A percentile compares a stretch with the other conserved stretches of the same genome.
Evolutionary conservation across 2,329 filamentous ascomycete species (phyloP).

Genomic region (Laburnicola sp.): DNA sequence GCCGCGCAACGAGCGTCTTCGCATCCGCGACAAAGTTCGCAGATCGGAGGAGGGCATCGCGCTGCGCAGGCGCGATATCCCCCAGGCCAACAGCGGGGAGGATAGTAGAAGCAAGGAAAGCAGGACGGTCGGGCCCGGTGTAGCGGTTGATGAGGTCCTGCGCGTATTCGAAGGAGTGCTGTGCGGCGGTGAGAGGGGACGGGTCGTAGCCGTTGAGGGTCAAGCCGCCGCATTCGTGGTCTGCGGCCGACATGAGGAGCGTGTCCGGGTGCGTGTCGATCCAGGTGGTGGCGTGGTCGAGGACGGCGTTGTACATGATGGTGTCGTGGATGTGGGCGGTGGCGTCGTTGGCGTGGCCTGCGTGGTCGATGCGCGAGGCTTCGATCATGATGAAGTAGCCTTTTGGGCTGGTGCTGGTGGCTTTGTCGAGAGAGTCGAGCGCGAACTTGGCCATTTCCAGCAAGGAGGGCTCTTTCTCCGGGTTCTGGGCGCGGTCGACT

Average conservation of each 20-base stretch:
- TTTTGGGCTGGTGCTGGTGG: constrained; percentile 35
- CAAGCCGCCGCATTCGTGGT: constrained; percentile 49
- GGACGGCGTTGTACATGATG: constrained; percentile 47
- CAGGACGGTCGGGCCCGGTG: constrained; percentile 36
- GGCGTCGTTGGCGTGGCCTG: constrained; percentile 30
- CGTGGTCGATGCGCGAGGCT: constrained; percentile 28
- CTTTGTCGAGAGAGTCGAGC: constrained; percentile 43
- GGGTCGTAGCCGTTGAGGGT: constrained; percentile 47
- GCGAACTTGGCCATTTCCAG: constrained; percentile 48
- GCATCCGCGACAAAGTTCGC: constrained; percentile 33
- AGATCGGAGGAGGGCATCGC: constrained; percentile 33
- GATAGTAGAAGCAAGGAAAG: constrained; percentile 27
- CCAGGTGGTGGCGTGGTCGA: constrained; percentile 45
- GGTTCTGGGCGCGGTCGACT: constrained; percentile 44
- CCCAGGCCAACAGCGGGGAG: constrained; percentile 39
- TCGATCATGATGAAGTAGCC: constrained; percentile 49
- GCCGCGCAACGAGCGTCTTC: constrained; percentile 32
- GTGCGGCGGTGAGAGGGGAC: constrained; percentile 32
- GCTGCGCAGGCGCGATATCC: constrained; percentile 26
- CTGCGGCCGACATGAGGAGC: constrained; percentile 46
- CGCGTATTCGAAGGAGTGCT: constrained; percentile 39
- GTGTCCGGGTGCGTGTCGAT: constrained; percentile 47
- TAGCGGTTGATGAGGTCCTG: constrained; percentile 30
- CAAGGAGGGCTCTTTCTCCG: constrained; percentile 45
- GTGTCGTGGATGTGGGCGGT: constrained; percentile 42